Percentiles rank a stretch among this genome's conserved stretches.
Conservation (phyloP, 352 stramenopile genomes). For the Globisporangium cederbergense region DNA sequence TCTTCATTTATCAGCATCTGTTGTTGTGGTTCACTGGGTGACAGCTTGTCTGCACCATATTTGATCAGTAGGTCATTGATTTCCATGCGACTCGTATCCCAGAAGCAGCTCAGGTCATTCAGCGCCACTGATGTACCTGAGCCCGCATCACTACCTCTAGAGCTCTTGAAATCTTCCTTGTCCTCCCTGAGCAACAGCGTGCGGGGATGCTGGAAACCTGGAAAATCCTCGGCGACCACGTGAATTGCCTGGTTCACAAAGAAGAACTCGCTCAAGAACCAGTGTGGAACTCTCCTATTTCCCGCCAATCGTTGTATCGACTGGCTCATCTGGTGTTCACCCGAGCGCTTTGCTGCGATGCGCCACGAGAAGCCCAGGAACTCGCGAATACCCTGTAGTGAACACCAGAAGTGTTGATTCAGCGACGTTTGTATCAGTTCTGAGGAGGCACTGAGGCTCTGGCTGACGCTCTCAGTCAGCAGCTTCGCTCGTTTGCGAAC, state of each 20-base stretch:
- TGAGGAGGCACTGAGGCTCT: constrained; percentile 8
- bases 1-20: background rate
- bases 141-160: background rate
- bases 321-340: background rate
- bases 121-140: background rate
- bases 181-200: constrained; percentile 1
- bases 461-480: constrained; percentile 22
- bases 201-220: background rate
- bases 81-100: constrained; percentile 7
- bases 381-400: constrained; percentile 32
- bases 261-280: constrained; percentile 44
- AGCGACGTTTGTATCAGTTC: too few species aligned
- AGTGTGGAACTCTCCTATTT: constrained; percentile 6
- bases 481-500: constrained; percentile 28
- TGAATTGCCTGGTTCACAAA: constrained; percentile 34
- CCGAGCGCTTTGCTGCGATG: constrained; percentile 30
- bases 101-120: constrained; percentile 12
- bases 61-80: constrained; percentile 7
- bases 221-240: constrained; percentile 1
- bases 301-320: background rate
- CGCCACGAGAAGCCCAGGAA: constrained; percentile 44
- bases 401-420: constrained; percentile 15
- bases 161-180: background rate
- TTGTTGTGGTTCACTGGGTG: background rate
- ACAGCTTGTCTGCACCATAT: background rate